phyloP scores from a whole-genome alignment of 805 yeast species.

The Pichia kluyveri region DNA sequence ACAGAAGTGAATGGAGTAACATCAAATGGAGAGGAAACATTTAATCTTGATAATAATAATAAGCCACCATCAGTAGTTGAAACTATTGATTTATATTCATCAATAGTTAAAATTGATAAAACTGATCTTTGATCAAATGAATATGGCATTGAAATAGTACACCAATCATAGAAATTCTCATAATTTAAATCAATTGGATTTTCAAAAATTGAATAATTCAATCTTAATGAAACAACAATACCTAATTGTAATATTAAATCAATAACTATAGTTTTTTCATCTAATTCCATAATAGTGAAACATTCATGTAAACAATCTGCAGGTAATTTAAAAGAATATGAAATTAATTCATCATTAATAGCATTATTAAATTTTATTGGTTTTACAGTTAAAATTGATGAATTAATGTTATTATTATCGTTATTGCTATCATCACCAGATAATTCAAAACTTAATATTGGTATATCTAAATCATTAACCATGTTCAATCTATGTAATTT shows the following conservation, averaged over 20 bases:
- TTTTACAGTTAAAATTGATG: neutral
- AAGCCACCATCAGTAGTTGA: constrained; percentile 74
- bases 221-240: constrained; percentile 39
- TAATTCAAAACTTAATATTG: neutral
- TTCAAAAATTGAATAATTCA: constrained; percentile 36
- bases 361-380: constrained; percentile 1
- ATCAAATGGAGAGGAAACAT: constrained; percentile 12
- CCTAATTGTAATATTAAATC: constrained; percentile 48
- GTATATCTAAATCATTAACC: neutral
- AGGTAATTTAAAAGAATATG: constrained; percentile 28
- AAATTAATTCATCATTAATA: neutral
- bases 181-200: constrained; percentile 1
- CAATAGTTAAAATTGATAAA: constrained; percentile 38
- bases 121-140: constrained; percentile 52
- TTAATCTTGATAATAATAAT: constrained; percentile 38
- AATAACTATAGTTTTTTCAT: constrained; percentile 28
- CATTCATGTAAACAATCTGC: constrained; percentile 29
- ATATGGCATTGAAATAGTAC: constrained; percentile 59
- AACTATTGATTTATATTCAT: constrained; percentile 38
- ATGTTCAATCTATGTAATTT: neutral
- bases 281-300: constrained; percentile 26
- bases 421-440: neutral
- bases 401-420: neutral
- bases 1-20: constrained; percentile 42
- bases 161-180: constrained; percentile 44